Conservation (phyloP, 2,329 filamentous ascomycete genomes). For the Penicillium sp. region DNA sequence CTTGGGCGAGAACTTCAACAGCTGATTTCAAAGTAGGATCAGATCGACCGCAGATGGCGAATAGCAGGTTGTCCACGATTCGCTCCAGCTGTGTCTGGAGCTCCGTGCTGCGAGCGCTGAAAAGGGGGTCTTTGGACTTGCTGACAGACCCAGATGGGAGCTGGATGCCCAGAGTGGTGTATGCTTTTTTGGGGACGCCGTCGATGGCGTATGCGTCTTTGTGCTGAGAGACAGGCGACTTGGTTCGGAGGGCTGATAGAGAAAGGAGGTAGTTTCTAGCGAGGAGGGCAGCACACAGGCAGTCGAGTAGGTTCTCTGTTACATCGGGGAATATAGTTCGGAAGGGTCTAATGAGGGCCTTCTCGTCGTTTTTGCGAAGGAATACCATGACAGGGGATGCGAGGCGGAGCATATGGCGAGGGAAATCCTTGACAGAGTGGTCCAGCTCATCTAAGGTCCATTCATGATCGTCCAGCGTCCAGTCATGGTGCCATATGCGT, state of each 20-base stretch:
- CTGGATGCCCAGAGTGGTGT: slow-evolving; percentile 34
- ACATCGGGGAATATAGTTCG: slow-evolving; percentile 37
- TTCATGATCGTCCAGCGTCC: slow-evolving; percentile 41
- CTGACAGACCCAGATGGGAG: slow-evolving; percentile 26
- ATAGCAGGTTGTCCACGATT: slow-evolving; percentile 38
- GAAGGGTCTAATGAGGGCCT: slow-evolving; percentile 34
- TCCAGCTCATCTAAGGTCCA: slow-evolving; percentile 42
- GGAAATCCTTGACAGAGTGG: slow-evolving; percentile 37
- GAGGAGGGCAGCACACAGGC: slow-evolving; percentile 38
- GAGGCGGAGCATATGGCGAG: slow-evolving; percentile 35
- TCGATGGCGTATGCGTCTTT: slow-evolving; percentile 26
- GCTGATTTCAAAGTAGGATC: slow-evolving; percentile 39
- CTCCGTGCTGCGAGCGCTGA: slow-evolving; percentile 31
- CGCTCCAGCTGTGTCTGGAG: slow-evolving; percentile 33
- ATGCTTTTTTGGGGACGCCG: slow-evolving; percentile 34
- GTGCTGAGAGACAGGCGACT: slow-evolving; percentile 19
- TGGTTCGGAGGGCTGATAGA: slow-evolving; percentile 26
- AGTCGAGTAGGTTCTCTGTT: slow-evolving; percentile 35
- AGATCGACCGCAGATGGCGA: slow-evolving; percentile 35
- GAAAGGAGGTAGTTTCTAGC: slow-evolving; percentile 40
- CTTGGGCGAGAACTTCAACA: slow-evolving; percentile 38
- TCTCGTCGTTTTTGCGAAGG: slow-evolving; percentile 38
- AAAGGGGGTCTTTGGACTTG: slow-evolving; percentile 29
- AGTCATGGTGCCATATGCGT: slow-evolving; percentile 37
- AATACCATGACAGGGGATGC: slow-evolving; percentile 42